Conservation (phyloP, 1,284 basidiomycete species). For the Cerrena zonata region DNA sequence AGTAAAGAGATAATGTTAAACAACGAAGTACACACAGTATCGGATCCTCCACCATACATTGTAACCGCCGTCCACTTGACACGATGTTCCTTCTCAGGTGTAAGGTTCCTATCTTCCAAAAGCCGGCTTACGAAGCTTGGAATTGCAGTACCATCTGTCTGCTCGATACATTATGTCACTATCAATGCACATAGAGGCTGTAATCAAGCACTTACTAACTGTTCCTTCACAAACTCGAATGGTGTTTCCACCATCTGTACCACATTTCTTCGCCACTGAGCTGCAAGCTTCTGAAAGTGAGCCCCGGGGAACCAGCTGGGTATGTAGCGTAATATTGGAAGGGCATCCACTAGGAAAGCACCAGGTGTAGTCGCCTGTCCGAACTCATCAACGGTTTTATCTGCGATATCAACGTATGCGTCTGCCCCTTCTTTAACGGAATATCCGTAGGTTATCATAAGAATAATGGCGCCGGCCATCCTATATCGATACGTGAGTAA, state of each 20-base stretch:
- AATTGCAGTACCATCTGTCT: constrained; percentile 17
- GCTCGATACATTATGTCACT: not conserved
- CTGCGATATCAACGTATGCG: constrained; percentile 26
- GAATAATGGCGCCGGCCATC: constrained; percentile 28
- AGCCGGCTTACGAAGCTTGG: constrained; percentile 15
- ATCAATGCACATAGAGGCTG: too few species aligned
- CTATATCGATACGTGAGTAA: constrained; percentile 13
- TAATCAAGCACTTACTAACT: constrained; percentile 3
- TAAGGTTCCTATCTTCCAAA: constrained; percentile 9
- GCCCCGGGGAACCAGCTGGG: constrained; percentile 40
- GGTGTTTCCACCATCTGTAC: constrained; percentile 8
- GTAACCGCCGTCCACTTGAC: constrained; percentile 21
- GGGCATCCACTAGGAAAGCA: constrained; percentile 16
- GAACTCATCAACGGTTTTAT: constrained; percentile 27
- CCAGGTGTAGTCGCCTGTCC: constrained; percentile 17
- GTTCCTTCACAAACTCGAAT: constrained; percentile 8
- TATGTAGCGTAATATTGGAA: constrained; percentile 29
- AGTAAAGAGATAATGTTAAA: not conserved
- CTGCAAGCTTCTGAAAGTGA: constrained; percentile 39
- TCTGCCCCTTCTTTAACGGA: constrained; percentile 26
- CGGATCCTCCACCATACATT: constrained; percentile 21
- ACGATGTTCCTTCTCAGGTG: constrained; percentile 13
- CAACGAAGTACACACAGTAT: not conserved
- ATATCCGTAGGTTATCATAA: constrained; percentile 33
- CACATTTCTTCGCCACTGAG: constrained; percentile 21